Percentiles rank a stretch among this genome's conserved stretches.
Evolutionary conservation across 257 asterid genomes (phyloP).

Genomic region (Rubia yunnanensis): DNA sequence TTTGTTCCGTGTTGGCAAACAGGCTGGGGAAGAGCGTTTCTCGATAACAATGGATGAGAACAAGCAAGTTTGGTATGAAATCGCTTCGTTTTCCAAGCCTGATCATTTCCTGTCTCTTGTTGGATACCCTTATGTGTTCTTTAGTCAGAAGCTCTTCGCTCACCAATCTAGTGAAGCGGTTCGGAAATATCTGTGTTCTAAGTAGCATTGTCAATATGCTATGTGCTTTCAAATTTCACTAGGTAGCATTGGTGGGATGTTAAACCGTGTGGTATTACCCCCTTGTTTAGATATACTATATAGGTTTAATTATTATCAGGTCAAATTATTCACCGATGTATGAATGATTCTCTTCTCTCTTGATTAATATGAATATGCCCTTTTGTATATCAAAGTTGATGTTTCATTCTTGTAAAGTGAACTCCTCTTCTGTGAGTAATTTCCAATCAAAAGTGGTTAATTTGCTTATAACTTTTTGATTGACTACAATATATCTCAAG

Average conservation of each 20-base stretch:
- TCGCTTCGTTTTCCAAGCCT: constrained; percentile 82
- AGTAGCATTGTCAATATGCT: background rate
- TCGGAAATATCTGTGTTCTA: constrained; percentile 39
- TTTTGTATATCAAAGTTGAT: background rate
- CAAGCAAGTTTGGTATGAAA: constrained; percentile 87
- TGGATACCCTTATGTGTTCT: constrained; percentile 75
- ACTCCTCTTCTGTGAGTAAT: background rate
- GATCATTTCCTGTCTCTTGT: constrained; percentile 53
- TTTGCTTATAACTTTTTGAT: background rate
- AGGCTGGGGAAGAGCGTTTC: constrained; percentile 98
- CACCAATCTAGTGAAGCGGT: constrained; percentile 60
- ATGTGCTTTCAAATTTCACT: background rate
- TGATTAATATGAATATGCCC: background rate
- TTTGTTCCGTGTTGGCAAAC: constrained; percentile 15
- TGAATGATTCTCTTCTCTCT: too few relatives aligned
- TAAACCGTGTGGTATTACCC: background rate
- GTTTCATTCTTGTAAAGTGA: background rate
- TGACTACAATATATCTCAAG: background rate
- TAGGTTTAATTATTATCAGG: too few relatives aligned
- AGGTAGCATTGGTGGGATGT: background rate
- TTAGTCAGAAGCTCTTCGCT: constrained; percentile 78
- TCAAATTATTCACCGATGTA: too few relatives aligned
- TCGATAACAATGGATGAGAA: constrained; percentile 84
- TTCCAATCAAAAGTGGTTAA: too few relatives aligned
- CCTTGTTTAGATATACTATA: background rate